Base-by-base conservation (phyloP, 306 rosid species). In the Mimosa bimucronata region DNA sequence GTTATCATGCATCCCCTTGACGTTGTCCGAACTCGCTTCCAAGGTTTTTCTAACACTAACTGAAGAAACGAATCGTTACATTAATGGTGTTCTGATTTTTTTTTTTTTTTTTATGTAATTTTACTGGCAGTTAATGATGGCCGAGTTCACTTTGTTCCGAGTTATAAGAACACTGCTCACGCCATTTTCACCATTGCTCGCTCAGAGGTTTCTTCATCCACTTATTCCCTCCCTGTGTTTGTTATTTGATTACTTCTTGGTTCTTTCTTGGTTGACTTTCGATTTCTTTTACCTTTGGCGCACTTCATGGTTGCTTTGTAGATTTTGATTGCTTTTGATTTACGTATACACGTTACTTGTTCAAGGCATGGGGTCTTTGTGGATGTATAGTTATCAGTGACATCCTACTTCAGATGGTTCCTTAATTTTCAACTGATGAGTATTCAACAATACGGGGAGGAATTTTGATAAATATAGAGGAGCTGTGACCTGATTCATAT, bases 1-100 rank as follows among this genome's bases (percentile, higher is more conserved):
- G 93, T 92, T 5, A 84, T 83, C 6, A 81, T 88, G 96, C 99
- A 95, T 34, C 99, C 99, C 40, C 96, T 95, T 28, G 99, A 95
- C 81, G 94, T 95, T 42, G 97, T 95, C 74, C 93, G 98, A 69
- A 93, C 99, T 66, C 89, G 98, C 65, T 95, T 95, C 84, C 98
- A 96, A 90, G 98, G 98, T 91, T 28, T 66, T 30, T 6, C 40
- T 1, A 4, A n/a, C 70, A n/a, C 52, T 8, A 9, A 31, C 21
- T 66, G 45, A 18, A 18, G 8, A 38, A 67, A 21, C 7, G 61
- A 19, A 26, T 37, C 30, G 31, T 46, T 45, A 13, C 9, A 14
- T 25, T 45, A 8, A 5, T 71, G 58, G 41, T 55, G 37, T 38
- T 76, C 42, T 66, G 21, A 26, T 64, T 73, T 68, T 65, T 34